Evolutionary conservation across 345 rosid genomes (phyloP).

Genomic region (Syzygium jambos): DNA sequence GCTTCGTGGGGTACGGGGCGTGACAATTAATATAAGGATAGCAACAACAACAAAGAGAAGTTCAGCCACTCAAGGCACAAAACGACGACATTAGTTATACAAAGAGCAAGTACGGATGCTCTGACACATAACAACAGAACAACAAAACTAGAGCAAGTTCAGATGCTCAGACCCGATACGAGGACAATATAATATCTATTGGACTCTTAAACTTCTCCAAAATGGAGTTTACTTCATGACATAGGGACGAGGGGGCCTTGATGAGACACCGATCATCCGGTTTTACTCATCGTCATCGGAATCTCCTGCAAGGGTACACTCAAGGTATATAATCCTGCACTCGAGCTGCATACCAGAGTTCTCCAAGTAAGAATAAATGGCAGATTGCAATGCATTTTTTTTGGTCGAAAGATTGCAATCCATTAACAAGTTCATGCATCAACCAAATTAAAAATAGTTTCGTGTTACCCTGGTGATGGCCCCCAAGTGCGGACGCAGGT

Average conservation of each 20-base stretch:
- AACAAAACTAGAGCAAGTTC: background rate
- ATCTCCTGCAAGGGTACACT: background rate
- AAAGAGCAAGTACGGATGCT: background rate
- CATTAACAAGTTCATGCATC: background rate
- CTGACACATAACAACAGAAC: background rate
- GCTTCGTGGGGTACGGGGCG: too few relatives aligned
- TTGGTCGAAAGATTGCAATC: background rate
- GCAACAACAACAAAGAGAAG: background rate
- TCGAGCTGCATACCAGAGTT: background rate
- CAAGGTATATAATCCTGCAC: background rate
- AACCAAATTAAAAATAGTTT: background rate
- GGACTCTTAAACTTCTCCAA: background rate
- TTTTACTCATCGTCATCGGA: background rate
- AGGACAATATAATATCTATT: background rate
- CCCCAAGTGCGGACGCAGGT: background rate
- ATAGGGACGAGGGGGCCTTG: background rate
- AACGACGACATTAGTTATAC: background rate
- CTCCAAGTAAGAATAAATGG: background rate
- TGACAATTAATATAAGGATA: background rate
- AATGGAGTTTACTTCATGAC: background rate
- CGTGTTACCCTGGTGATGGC: background rate
- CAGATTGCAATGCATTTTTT: background rate
- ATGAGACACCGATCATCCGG: background rate
- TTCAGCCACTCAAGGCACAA: background rate
- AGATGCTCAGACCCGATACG: background rate